Evolutionary conservation across 345 rosid genomes (phyloP), one percentile per base, ranked within the genome.

Genomic region (Eucalyptus albens): DNA sequence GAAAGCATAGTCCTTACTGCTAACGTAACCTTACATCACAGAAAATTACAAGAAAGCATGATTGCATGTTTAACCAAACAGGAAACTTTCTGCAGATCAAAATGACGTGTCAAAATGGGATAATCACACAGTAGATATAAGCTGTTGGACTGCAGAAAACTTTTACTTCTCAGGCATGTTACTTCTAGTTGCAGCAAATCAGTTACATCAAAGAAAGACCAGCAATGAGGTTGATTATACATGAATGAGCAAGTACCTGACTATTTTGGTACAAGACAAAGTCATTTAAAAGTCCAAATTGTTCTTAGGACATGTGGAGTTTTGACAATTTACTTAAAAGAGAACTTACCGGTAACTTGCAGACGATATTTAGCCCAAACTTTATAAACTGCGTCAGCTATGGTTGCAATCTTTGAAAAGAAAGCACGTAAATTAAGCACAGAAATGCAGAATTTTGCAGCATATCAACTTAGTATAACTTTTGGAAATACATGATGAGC

Each of bases 291-390:
- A 6, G 47, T 77, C 85, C 85, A 77, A 77, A 40, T 19, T 77
- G 15, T 77, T 40, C 29, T 77, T 40, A 40, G 29, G 85, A 40
- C 42, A 11, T 6, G 29, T 40, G 85, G 47, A 77, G 27, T 40
- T 40, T 40, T 40, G 47, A 77, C 26, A 15, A 55, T 88, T 42
- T 45, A 89, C n/a, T 15, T 40, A 77, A 77, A 45, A 89, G 33
- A 69, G 86, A 16, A 87, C 82, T 59, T 90, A 95, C 99, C 99
- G 24, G 99, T 96, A 69, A 96, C 82, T 88, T 94, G 98, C 91
- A 96, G 97, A 69, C 98, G 95, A 89, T 95, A 96, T 81, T 96
- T 96, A 86, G 99, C 99, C 99, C 99, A 96, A 59, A 95, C 90
- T 88, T 95, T 93, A 93, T 96, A 96, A 50, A 97, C 91, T 42